These are phyloP conservation scores for Xanthoconium purpureum DNA, from an alignment of 768 basidiomycete species.

Conservation along the genomic window DNA sequence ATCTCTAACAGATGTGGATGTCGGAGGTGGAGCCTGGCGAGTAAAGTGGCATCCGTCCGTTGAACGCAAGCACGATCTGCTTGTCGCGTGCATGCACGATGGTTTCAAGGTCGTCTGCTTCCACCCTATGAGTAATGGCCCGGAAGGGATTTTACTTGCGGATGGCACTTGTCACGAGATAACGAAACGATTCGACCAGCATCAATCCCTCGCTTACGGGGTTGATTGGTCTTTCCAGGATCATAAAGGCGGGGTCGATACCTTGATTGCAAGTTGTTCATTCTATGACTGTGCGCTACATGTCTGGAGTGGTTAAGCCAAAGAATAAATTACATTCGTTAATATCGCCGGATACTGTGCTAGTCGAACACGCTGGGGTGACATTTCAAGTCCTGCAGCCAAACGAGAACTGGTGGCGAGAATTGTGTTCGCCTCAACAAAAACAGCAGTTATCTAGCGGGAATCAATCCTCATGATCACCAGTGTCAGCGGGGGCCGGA, in stretches of 20 bases:
- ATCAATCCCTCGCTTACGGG: slow-evolving; percentile 86
- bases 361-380: too few species aligned
- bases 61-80: slow-evolving; percentile 64
- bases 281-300: slow-evolving; percentile 91
- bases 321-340: neutral
- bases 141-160: neutral
- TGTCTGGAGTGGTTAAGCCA: slow-evolving; percentile 67
- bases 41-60: slow-evolving; percentile 90
- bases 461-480: neutral
- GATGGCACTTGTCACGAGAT: slow-evolving; percentile 35
- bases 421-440: too few species aligned
- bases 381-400: too few species aligned
- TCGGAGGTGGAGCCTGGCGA: slow-evolving; percentile 94
- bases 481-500: neutral
- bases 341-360: too few species aligned
- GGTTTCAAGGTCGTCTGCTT: slow-evolving; percentile 78
- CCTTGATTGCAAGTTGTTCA: slow-evolving; percentile 81
- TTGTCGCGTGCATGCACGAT: slow-evolving; percentile 98
- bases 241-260: slow-evolving; percentile 30
- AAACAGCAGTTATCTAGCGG: neutral
- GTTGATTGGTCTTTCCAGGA: slow-evolving; percentile 76
- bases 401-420: too few species aligned
- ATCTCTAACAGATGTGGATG: slow-evolving; percentile 57
- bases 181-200: slow-evolving; percentile 63
- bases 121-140: slow-evolving; percentile 3